Conservation (phyloP, 306 rosid genomes). For the Cicer bijugum region DNA sequence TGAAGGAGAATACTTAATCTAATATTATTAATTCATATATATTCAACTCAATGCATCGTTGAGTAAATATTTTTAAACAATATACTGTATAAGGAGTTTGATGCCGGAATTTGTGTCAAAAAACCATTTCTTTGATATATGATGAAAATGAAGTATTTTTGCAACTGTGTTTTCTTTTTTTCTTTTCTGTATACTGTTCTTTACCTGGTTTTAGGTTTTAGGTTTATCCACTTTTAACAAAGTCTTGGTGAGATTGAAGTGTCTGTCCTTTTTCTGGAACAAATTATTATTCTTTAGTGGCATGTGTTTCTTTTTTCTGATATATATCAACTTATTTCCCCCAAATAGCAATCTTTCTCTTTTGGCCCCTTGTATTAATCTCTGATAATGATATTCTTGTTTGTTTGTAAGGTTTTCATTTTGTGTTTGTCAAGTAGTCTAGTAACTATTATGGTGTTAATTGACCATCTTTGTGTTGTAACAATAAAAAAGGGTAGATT, state of each 20-base stretch:
- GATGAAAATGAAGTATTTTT: background rate
- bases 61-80: no score
- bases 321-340: background rate
- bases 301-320: background rate
- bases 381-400: background rate
- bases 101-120: no score
- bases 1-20: constrained; percentile 11
- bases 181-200: constrained; percentile 1
- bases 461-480: background rate
- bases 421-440: constrained; percentile 16
- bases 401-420: constrained; percentile 9
- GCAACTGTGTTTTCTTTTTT: background rate
- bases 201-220: background rate
- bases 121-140: no score
- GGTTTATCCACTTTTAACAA: background rate
- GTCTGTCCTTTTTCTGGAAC: constrained; percentile 11
- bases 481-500: constrained; percentile 9
- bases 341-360: background rate
- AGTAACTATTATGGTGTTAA: background rate
- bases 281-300: constrained; percentile 10
- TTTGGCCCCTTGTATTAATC: background rate
- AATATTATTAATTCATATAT: background rate
- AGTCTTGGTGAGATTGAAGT: constrained; percentile 1
- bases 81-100: no score
- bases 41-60: background rate